phyloP scores from a whole-genome alignment of 331 rosid genomes.

The Ulmus americana region DNA sequence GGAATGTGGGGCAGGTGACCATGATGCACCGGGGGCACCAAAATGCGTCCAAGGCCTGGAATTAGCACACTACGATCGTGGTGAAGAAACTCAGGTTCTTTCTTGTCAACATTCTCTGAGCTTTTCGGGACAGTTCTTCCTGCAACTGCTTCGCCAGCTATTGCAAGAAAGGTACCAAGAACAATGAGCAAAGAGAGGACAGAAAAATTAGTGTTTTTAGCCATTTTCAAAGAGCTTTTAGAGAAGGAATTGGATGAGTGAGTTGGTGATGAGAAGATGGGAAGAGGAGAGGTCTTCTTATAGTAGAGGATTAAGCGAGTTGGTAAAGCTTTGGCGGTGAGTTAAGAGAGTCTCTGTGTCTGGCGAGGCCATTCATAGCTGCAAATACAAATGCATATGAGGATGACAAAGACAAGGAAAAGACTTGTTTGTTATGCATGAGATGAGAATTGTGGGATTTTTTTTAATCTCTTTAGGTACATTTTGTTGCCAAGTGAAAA shows the following conservation, averaged over 20 bases:
- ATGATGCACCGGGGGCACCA: slow-evolving; percentile 17
- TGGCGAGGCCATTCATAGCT: slow-evolving; percentile 12
- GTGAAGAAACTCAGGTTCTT: slow-evolving; percentile 31
- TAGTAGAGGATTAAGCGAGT: slow-evolving; percentile 13
- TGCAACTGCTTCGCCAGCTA: slow-evolving; percentile 15
- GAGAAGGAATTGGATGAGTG: not conserved
- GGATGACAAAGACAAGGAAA: slow-evolving; percentile 15
- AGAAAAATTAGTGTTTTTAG: slow-evolving; percentile 16
- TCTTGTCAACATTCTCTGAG: slow-evolving; percentile 18
- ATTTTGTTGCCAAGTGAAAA: not conserved
- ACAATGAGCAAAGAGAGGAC: slow-evolving; percentile 16
- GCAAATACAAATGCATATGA: slow-evolving; percentile 3
- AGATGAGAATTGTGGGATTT: not conserved
- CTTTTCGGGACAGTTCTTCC: slow-evolving; percentile 9
- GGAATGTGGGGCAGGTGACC: not conserved
- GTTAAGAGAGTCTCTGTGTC: slow-evolving; percentile 24
- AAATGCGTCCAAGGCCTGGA: slow-evolving; percentile 34
- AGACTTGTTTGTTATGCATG: not conserved
- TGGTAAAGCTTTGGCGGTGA: slow-evolving; percentile 49
- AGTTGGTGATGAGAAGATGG: slow-evolving; percentile 20
- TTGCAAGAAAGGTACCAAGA: slow-evolving; percentile 12
- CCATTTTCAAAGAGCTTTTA: slow-evolving; percentile 13
- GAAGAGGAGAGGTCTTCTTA: slow-evolving; percentile 25
- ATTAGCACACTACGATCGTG: slow-evolving; percentile 28
- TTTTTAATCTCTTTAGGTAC: not conserved